A percentile compares a stretch with the other conserved stretches of the same genome.
Evolutionary conservation across 2,329 filamentous ascomycete genomes (phyloP).

Genomic region (Corniculantispora saksenae): DNA sequence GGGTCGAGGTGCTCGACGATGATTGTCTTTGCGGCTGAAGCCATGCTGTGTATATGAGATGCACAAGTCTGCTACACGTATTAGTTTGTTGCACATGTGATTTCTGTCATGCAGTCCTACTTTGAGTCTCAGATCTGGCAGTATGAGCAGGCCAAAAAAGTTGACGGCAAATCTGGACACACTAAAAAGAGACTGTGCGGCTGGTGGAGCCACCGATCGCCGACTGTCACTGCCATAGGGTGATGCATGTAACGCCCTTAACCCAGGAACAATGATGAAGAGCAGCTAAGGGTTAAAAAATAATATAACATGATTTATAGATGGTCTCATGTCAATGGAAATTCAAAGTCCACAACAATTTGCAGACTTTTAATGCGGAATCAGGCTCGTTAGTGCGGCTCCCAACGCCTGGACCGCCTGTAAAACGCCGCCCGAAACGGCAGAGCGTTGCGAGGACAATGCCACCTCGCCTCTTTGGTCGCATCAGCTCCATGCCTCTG

Average conservation of each 20-base stretch:
- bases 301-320: not conserved
- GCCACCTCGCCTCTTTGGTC: slow-evolving; percentile 17
- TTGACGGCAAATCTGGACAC: slow-evolving; percentile 1
- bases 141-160: not conserved
- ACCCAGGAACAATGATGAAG: not conserved
- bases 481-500: not conserved
- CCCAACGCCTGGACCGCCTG: slow-evolving; percentile 1
- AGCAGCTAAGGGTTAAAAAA: not conserved
- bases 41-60: slow-evolving; percentile 32
- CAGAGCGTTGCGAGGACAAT: not conserved
- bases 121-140: not conserved
- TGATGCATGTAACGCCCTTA: not conserved
- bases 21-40: slow-evolving; percentile 65
- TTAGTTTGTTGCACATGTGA: not conserved
- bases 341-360: not conserved
- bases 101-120: not conserved
- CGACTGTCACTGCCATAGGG: not conserved
- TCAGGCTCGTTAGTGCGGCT: not conserved
- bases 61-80: not conserved
- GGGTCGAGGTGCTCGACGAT: slow-evolving; percentile 96
- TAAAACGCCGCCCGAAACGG: slow-evolving; percentile 12
- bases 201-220: slow-evolving; percentile 10
- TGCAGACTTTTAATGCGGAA: not conserved
- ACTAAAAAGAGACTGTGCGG: slow-evolving; percentile 17
- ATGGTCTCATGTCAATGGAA: not conserved